Conservation (phyloP, 2,329 filamentous ascomycete species). For the Fusarium marasasianum region DNA sequence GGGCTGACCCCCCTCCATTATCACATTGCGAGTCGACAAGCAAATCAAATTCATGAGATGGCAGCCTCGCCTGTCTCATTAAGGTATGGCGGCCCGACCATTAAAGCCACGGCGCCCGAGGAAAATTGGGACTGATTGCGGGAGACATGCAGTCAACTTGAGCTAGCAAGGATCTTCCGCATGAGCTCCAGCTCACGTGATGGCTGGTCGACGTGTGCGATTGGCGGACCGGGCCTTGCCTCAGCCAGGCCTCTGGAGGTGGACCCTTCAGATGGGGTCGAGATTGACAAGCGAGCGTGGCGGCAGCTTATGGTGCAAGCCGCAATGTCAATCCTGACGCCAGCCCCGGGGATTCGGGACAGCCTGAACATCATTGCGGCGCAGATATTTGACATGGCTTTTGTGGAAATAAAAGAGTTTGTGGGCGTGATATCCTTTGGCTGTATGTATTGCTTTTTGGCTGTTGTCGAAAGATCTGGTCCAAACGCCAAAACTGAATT, state of each 20-base stretch:
- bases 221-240: constrained; percentile 52
- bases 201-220: constrained; percentile 46
- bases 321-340: constrained; percentile 29
- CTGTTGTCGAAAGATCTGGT: not conserved
- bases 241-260: constrained; percentile 41
- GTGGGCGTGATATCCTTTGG: constrained; percentile 34
- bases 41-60: constrained; percentile 22
- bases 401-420: constrained; percentile 6
- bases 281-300: constrained; percentile 32
- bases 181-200: constrained; percentile 51
- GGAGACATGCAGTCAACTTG: constrained; percentile 48
- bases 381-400: not conserved
- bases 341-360: constrained; percentile 35
- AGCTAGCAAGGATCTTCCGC: constrained; percentile 47
- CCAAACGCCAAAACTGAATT: not conserved
- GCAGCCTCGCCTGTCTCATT: constrained; percentile 33
- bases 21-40: not conserved
- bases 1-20: not conserved
- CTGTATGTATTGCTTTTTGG: constrained; percentile 19
- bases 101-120: constrained; percentile 32
- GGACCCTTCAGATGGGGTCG: constrained; percentile 11
- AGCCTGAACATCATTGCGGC: not conserved
- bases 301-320: constrained; percentile 26
- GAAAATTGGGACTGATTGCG: constrained; percentile 44
- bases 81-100: constrained; percentile 36